Evolutionary conservation across 2,329 filamentous ascomycete genomes (phyloP), one percentile per base, ranked within the genome.

Genomic region (Fusarium anthophilum): DNA sequence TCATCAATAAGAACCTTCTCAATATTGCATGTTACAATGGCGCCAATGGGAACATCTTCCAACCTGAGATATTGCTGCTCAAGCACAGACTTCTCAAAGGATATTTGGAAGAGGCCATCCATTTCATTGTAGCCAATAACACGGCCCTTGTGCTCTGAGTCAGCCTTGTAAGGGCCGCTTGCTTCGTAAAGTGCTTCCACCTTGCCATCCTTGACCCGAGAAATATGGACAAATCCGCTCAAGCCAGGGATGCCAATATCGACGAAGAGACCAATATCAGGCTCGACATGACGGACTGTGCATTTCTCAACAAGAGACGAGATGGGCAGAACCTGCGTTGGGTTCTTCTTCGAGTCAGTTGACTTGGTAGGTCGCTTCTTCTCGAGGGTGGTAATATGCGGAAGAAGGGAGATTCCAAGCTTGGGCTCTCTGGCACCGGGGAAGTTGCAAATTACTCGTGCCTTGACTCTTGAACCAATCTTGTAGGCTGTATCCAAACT

Each of bases 171-270:
- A 6, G 92, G 88, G 0, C 96, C 96, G 24, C 91, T 91, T 8
- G 90, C 87, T 72, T 94, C 90, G 20, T 94, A 93, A 10, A 99
- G 86, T 3, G 90, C 90, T 72, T 98, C 96, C 60, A 98, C 89
- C 81, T 96, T 97, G 75, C 92, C 92, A 81, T 99, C 96, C 67
- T 96, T 93, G 70, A 99, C 89, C 73, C 94, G 91, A 2, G 96
- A 99, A 74, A 99, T 97, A 82, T 99, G 96, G 28, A 97, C 95
- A 79, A 98, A 99, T 15, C 94, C 94, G n/a, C 90, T 86, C 6
- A 96, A 86, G 37, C 91, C 94, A 8, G 82, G 72, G 22, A 84
- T 73, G 4, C 91, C 91, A 44, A 95, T 83, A 74, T 93, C 90
- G 13, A 95, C 87, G 78, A 97, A 98, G 6, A 98, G 86, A 60